Percentiles rank a stretch among this genome's conserved stretches.
Conservation (phyloP, 345 rosid species). For the Jatropha curcas region DNA sequence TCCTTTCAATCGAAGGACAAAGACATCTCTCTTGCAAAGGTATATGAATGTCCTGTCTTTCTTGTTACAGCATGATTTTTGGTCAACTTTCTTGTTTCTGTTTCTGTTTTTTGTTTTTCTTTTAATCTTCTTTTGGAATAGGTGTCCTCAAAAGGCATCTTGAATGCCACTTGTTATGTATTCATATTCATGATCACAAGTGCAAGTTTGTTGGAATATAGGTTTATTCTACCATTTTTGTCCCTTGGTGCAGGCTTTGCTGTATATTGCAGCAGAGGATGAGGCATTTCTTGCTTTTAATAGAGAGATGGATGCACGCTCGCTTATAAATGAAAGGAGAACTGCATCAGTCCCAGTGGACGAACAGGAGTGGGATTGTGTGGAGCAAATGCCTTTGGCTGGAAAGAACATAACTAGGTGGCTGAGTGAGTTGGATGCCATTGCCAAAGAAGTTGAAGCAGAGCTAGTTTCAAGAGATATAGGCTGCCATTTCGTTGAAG, state of each 20-base stretch:
- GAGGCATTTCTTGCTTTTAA: constrained; percentile 66
- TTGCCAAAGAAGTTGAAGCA: constrained; percentile 81
- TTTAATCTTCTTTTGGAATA: background rate
- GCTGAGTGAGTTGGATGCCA: constrained; percentile 60
- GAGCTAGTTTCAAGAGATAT: constrained; percentile 77
- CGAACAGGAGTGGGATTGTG: constrained; percentile 40
- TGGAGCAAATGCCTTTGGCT: constrained; percentile 60
- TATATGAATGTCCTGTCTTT: constrained; percentile 16
- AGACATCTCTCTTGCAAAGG: constrained; percentile 84
- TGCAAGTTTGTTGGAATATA: background rate
- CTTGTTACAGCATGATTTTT: background rate
- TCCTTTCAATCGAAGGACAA: constrained; percentile 71
- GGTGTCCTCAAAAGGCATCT: background rate
- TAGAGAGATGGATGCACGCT: constrained; percentile 59
- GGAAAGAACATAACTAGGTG: constrained; percentile 67
- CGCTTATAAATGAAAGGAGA: constrained; percentile 50
- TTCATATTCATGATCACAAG: background rate
- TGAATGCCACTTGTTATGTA: background rate
- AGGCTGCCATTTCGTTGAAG: constrained; percentile 74
- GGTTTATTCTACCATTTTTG: constrained; percentile 8
- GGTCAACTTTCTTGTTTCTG: background rate
- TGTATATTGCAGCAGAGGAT: constrained; percentile 88
- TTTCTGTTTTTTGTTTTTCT: background rate
- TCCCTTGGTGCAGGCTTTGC: constrained; percentile 56
- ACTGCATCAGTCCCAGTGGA: constrained; percentile 36